Evolutionary conservation across 805 yeast genomes (phyloP), one percentile per base, ranked within the genome.

Genomic region (Yarrowia sp.): DNA sequence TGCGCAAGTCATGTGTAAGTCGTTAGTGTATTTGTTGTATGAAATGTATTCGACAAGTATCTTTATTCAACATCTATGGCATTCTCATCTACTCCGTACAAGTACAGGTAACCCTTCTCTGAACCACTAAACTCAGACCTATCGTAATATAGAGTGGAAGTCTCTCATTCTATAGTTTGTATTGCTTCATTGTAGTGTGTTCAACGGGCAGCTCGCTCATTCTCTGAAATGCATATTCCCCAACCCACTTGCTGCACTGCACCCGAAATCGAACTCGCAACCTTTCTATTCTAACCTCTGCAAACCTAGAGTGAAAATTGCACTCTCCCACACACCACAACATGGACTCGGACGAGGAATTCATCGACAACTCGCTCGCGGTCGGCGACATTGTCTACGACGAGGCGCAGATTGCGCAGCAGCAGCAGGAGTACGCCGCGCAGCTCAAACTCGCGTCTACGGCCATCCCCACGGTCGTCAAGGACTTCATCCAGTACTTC

Each of bases 391-490:
- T 55, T 27, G 61, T 55, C 21, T 71, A 70, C 56, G 74, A 72
- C 49, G 74, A 72, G 63, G 71, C 71, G 39, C 72, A 70, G 64
- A 66, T 72, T 31, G 65, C 64, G 13, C 66, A 67, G 46, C 74
- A 72, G 66, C 74, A 72, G 65, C 68, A 70, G 64, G 67, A 63
- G 16, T 68, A 67, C 27, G 68, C 69, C 49, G 63, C 62, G 7
- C 68, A 68, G 64, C 65, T 69, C 25, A 66, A 67, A 62, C 67
- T 67, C 44, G 64, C 64, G 8, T 51, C 61, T n/a, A 14, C 64
- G 8, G 63, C 62, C 41, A 70, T 80, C 61, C 82, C 83, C 6
- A 80, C 78, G 31, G 78, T 76, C 22, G 79, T 80, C 51, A 68
- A 71, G 22, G 76, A 74, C 44, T 79, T 78, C 70, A 73, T 79